Conservation (phyloP, 2,329 filamentous ascomycete genomes). For the Penicillium sp. region DNA sequence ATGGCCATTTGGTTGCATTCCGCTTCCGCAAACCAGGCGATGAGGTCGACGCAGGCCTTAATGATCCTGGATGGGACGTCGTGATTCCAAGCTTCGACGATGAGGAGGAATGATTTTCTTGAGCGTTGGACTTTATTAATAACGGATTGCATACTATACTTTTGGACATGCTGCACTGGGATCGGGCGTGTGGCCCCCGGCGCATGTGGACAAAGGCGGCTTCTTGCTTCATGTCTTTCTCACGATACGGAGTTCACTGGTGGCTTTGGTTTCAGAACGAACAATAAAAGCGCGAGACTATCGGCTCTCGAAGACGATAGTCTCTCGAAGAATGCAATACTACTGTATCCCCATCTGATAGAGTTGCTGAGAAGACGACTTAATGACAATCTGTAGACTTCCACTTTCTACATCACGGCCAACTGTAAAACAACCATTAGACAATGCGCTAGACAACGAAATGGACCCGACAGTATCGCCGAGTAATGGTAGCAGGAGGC, state of each 20-base stretch:
- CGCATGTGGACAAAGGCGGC: neutral
- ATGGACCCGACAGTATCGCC: neutral
- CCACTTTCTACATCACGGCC: too few species aligned
- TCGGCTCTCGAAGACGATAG: too few species aligned
- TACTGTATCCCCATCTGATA: neutral
- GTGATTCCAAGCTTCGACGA: slow-evolving; percentile 39
- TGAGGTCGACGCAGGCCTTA: slow-evolving; percentile 29
- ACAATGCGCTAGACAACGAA: neutral
- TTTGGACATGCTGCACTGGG: neutral
- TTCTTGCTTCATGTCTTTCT: slow-evolving; percentile 4
- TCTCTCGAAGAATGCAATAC: neutral
- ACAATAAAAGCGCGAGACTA: neutral
- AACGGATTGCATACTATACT: neutral
- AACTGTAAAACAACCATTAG: neutral
- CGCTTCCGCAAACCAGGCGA: slow-evolving; percentile 33
- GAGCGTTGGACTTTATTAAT: neutral
- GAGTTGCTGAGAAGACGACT: neutral
- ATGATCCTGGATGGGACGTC: slow-evolving; percentile 42
- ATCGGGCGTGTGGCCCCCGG: neutral
- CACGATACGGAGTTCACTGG: neutral
- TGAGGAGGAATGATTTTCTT: slow-evolving; percentile 29
- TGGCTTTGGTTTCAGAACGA: neutral
- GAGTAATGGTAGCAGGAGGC: neutral
- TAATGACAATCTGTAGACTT: too few species aligned
- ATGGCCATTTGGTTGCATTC: slow-evolving; percentile 39